Evolutionary conservation across 202 grass and related monocot genomes (phyloP).

Genomic region (Brachypodium distachyon): DNA sequence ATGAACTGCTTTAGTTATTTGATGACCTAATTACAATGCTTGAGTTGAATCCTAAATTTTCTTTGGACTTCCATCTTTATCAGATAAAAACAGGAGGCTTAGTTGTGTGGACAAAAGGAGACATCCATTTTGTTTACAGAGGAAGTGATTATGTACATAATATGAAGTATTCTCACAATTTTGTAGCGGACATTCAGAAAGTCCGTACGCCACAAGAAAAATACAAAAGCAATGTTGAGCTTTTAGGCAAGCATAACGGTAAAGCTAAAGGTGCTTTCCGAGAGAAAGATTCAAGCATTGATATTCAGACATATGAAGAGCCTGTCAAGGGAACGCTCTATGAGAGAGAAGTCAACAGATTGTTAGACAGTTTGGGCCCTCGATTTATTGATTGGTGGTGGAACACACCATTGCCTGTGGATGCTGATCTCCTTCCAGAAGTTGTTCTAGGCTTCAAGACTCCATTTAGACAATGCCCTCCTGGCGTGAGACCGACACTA

Average conservation of each 20-base stretch:
- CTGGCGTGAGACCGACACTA: slow-evolving; percentile 43
- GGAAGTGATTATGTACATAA: slow-evolving; percentile 30
- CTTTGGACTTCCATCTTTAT: background rate
- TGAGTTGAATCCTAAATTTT: background rate
- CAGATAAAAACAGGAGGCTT: slow-evolving; percentile 81
- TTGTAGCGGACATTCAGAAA: background rate
- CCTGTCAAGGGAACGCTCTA: slow-evolving; percentile 49
- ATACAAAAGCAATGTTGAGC: background rate
- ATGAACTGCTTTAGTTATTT: background rate
- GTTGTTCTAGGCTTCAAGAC: slow-evolving; percentile 48
- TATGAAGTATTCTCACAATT: background rate
- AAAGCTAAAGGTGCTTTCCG: background rate
- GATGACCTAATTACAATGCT: background rate
- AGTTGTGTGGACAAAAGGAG: slow-evolving; percentile 63
- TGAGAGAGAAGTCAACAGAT: slow-evolving; percentile 78
- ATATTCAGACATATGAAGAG: slow-evolving; percentile 17
- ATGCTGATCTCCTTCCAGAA: slow-evolving; percentile 79
- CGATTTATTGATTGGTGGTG: slow-evolving; percentile 99
- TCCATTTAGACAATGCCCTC: slow-evolving; percentile 62
- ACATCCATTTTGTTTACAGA: slow-evolving; percentile 62
- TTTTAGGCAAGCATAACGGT: background rate
- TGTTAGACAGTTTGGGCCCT: slow-evolving; percentile 68
- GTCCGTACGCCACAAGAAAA: background rate
- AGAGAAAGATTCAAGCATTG: slow-evolving; percentile 1
- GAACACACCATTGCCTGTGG: slow-evolving; percentile 82